Conservation (phyloP, 148 eudicot species). For the Rheum nobile region DNA sequence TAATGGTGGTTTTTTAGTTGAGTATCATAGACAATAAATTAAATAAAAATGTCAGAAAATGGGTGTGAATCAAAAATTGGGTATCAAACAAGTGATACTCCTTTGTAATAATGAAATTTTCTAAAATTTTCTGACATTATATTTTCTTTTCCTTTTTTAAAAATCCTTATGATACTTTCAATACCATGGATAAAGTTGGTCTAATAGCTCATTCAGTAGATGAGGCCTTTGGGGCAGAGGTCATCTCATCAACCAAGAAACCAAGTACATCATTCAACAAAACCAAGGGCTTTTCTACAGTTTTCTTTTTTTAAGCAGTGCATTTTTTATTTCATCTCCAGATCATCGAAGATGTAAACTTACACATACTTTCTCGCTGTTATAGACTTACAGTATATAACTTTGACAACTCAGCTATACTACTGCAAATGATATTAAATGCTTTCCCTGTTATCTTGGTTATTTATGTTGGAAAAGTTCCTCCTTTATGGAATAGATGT, state of each 20-base stretch:
- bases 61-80: no score
- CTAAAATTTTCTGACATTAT: no score
- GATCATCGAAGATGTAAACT: background rate
- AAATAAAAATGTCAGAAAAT: no score
- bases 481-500: background rate
- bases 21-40: no score
- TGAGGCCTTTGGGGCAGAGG: background rate
- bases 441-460: background rate
- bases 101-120: no score
- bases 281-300: no score
- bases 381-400: background rate
- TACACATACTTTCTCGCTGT: background rate
- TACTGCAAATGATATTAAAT: background rate
- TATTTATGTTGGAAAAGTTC: background rate
- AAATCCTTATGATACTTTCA: no score
- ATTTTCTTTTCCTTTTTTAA: no score
- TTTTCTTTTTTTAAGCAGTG: no score
- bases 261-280: background rate
- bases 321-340: background rate
- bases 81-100: no score
- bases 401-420: background rate
- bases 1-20: no score
- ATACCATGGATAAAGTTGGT: no score
- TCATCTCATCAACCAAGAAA: background rate
- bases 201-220: background rate